Evolutionary conservation across 2,329 filamentous ascomycete species (phyloP).

Genomic region (Berkeleyomyces rouxiae): DNA sequence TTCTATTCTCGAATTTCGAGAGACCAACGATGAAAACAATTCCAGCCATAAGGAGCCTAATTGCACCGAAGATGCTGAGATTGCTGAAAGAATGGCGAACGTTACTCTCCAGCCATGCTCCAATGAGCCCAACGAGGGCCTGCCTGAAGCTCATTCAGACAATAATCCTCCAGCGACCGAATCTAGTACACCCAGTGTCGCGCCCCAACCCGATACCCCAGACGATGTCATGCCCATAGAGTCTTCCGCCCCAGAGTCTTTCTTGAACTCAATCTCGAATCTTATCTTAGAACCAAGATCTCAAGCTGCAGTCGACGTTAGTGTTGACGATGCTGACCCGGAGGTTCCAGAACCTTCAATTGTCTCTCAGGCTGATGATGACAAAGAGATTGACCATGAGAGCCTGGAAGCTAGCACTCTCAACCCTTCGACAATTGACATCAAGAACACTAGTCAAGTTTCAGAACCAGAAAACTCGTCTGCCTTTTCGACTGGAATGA

Average conservation of each 20-base stretch:
- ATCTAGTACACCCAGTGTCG: background rate
- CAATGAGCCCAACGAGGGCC: background rate
- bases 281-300: background rate
- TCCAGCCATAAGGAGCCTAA: background rate
- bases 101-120: background rate
- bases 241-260: background rate
- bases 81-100: slow-evolving; percentile 7
- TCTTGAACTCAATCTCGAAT: background rate
- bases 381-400: slow-evolving; percentile 9
- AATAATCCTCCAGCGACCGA: background rate
- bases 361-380: slow-evolving; percentile 13
- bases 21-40: background rate
- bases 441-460: slow-evolving; percentile 13
- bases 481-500: slow-evolving; percentile 11
- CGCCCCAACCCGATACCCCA: background rate
- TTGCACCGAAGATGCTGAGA: slow-evolving; percentile 3
- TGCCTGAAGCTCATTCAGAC: background rate
- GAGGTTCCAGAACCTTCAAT: slow-evolving; percentile 13
- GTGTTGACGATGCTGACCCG: background rate
- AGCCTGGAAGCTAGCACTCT: slow-evolving; percentile 9
- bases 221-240: background rate
- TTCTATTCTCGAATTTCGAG: slow-evolving; percentile 3
- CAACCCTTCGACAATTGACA: slow-evolving; percentile 9
- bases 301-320: background rate
- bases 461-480: slow-evolving; percentile 13